phyloP scores from a whole-genome alignment of 2,329 filamentous ascomycete genomes.

The Albifimbria verrucaria region DNA sequence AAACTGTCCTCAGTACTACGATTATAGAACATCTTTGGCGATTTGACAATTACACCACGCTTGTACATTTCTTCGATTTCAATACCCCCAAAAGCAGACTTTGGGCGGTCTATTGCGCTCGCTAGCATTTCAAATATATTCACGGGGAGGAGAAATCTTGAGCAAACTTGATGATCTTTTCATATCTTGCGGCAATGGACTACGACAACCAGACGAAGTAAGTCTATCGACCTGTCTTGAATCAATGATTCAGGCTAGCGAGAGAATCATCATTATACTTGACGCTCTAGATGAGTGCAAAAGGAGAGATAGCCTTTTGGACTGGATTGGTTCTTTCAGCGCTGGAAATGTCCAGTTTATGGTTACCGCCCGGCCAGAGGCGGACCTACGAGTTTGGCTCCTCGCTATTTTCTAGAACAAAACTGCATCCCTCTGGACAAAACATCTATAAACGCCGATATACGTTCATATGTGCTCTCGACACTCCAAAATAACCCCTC shows the following conservation, averaged over 20 bases:
- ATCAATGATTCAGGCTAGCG: constrained; percentile 14
- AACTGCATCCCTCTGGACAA: constrained; percentile 15
- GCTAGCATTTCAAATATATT: constrained; percentile 16
- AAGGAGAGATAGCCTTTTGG: constrained; percentile 13
- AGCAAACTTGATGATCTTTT: constrained; percentile 2
- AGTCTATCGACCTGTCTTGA: not conserved
- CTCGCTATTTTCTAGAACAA: constrained; percentile 6
- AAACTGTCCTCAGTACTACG: constrained; percentile 12
- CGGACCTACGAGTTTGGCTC: constrained; percentile 11
- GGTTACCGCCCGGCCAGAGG: constrained; percentile 15
- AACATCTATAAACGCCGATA: constrained; percentile 12
- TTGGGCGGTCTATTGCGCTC: constrained; percentile 10
- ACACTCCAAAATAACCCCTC: constrained; percentile 11
- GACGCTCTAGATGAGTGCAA: constrained; percentile 21
- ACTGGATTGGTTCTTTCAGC: constrained; percentile 9
- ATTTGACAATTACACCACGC: not conserved
- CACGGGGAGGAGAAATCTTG: not conserved
- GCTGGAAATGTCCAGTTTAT: constrained; percentile 8
- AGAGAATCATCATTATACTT: constrained; percentile 10
- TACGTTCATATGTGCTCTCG: constrained; percentile 10
- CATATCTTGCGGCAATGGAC: not conserved
- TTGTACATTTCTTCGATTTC: constrained; percentile 19
- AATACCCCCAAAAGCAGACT: constrained; percentile 14
- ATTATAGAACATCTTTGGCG: constrained; percentile 12
- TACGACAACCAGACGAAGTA: not conserved